Evolutionary conservation across 129 eudicot genomes (phyloP), one percentile per base, ranked within the genome.

Genomic region (Apium graveolens): DNA sequence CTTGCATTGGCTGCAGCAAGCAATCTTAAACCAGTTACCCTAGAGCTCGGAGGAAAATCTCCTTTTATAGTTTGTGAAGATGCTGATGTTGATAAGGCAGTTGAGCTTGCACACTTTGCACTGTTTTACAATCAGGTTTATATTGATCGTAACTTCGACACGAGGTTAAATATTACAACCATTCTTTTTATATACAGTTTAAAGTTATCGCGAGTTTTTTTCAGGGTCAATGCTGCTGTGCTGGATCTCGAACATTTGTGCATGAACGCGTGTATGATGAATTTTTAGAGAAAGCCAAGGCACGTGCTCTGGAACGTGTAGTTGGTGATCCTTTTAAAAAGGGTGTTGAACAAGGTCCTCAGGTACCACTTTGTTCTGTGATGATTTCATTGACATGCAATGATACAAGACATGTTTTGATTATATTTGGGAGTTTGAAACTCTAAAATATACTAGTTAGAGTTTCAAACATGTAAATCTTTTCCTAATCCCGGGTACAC

Each of bases 21-120:
- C 85, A 92, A 92, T 85, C 89, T 92, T 39, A 91, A 92, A 84
- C 92, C 91, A 48, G 97, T 92, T 39, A 86, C 95, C 39, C 81
- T 92, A 42, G 97, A 92, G 70, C 95, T 92, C 34, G 90, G 90
- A 77, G 90, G 90, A 9, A 87, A 87, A 70, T 87, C 90, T 46
- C 90, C 90, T 69, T 87, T 87, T 80, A 87, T 84, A 55, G 88
- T 87, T 38, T 87, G 88, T 43, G 88, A 87, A 63, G 90, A 87
- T 84, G 88, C 90, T 60, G 82, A 87, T 34, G 79, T 87, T 41
- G 90, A 84, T 37, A 83, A 87, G 82, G 90, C 90, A 39, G 90
- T 80, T 57, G 88, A 87, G 14, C 78, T 87, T 20, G 90, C 88
- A 18, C 90, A 87, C 80, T 78, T 68, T 74, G 85, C 90, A 69